Conservation (phyloP, 768 basidiomycete genomes). For the Mrakia frigida region DNA sequence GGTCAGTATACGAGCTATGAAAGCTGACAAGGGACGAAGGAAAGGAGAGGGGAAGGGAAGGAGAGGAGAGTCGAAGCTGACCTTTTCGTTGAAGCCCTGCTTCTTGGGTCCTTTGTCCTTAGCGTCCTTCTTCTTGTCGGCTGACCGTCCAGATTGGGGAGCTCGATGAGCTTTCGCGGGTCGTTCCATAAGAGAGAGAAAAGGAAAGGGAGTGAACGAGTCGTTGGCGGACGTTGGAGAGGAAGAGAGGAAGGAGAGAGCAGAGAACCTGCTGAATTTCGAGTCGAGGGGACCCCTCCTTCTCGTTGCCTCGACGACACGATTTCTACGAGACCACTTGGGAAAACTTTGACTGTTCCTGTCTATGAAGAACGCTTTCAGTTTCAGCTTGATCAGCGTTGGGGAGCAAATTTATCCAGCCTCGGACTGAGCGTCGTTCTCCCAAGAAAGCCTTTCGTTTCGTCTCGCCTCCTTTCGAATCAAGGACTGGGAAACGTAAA, state of each 20-base stretch:
- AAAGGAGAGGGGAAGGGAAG: slow-evolving; percentile 22
- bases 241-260: slow-evolving; percentile 3
- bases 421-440: too few species aligned
- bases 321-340: too few species aligned
- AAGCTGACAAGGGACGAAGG: neutral
- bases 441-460: too few species aligned
- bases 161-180: slow-evolving; percentile 79
- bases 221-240: slow-evolving; percentile 3
- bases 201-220: neutral
- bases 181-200: slow-evolving; percentile 46
- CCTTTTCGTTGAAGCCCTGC: slow-evolving; percentile 86
- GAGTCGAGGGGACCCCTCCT: too few species aligned
- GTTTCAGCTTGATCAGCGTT: too few species aligned
- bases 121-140: slow-evolving; percentile 62
- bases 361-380: too few species aligned
- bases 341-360: too few species aligned
- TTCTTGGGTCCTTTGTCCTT: slow-evolving; percentile 61
- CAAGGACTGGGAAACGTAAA: too few species aligned
- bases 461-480: too few species aligned
- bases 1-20: neutral
- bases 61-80: slow-evolving; percentile 40
- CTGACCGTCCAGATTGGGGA: slow-evolving; percentile 64
- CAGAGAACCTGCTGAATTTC: too few species aligned
- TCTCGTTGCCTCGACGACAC: too few species aligned
- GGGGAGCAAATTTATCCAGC: too few species aligned